Percentiles rank a stretch among this genome's conserved stretches.
These are phyloP conservation scores for Xerocomellus chrysenteron DNA, from an alignment of 768 basidiomycete species.

Conservation along the genomic window DNA sequence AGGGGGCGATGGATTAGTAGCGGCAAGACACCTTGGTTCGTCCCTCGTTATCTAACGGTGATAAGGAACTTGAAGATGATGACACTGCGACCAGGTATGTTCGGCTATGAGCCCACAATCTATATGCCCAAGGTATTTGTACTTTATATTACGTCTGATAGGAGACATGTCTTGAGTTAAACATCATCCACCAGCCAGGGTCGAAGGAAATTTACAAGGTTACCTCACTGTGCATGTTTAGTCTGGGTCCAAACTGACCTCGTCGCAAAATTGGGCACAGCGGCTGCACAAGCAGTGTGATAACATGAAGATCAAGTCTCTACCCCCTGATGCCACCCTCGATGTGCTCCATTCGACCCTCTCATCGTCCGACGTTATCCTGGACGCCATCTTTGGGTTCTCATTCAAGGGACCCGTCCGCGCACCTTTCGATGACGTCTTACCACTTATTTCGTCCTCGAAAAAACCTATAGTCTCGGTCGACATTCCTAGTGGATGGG, in stretches of 20 bases:
- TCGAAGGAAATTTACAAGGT: conserved; percentile 93
- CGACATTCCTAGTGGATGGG: conserved; percentile 97
- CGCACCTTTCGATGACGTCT: conserved; percentile 77
- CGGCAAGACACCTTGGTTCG: conserved; percentile 89
- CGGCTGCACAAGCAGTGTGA: conserved; percentile 82
- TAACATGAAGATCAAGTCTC: conserved; percentile 81
- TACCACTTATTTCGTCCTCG: conserved; percentile 62
- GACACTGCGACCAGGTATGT: conserved; percentile 60
- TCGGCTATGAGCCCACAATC: conserved; percentile 85
- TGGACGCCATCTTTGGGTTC: conserved; percentile 98
- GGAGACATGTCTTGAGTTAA: background rate
- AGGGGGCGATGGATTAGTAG: conserved; percentile 95
- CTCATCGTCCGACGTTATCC: conserved; percentile 69
- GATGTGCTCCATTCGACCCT: conserved; percentile 51
- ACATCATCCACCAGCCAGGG: conserved; percentile 58
- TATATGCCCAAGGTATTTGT: conserved; percentile 86
- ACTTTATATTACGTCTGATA: background rate
- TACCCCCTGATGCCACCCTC: conserved; percentile 50
- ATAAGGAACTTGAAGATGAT: background rate
- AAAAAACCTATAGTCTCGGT: conserved; percentile 85
- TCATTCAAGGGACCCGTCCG: conserved; percentile 93
- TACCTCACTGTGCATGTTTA: background rate
- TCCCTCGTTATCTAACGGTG: background rate
- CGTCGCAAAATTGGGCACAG: conserved; percentile 33
- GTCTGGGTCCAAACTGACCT: background rate